Evolutionary conservation across 2,329 filamentous ascomycete genomes (phyloP), one percentile per base, ranked within the genome.

Genomic region (Pseudopyricularia cyperi): DNA sequence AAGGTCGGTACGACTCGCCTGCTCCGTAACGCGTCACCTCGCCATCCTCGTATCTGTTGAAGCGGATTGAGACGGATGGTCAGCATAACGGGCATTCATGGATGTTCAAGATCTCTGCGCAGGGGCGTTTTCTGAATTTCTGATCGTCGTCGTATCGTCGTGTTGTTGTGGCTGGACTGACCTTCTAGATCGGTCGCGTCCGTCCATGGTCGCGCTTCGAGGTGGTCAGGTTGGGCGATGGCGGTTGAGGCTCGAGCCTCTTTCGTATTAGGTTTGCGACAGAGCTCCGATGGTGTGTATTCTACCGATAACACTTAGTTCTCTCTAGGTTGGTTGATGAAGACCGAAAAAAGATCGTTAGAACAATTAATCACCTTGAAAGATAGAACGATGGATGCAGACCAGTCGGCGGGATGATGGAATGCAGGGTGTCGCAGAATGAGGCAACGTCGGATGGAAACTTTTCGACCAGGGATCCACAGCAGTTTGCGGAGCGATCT

Each of bases 21-120:
- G 78, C 78, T 50, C 77, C 77, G 61, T 80, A 81, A 60, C 77
- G 71, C 56, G 79, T 75, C 52, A 81, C 78, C 65, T 81, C 77
- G 46, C 77, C 77, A 57, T 81, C 77, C 56, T 81, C 77, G 59
- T 77, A 81, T 61, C 77, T 80, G 53, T 24, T 48, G 51, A 50
- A 22, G 15, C 7, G 4, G 4, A 39, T 28, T 48, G 8, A 15
- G 2, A 17, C 12, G 2, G 12, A 14, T 24, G 5, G 35, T 34
- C 28, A 28, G 14, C 5, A 2, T 26, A 19, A 42, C 7, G 22
- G 39, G 17, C n/a, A n/a, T n/a, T n/a, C n/a, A n/a, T n/a, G n/a
- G n/a, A n/a, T n/a, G n/a, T n/a, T n/a, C n/a, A n/a, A n/a, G n/a
- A n/a, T n/a, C n/a, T n/a, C n/a, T n/a, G 15, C 19, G 22, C 22